These are phyloP conservation scores for Aureobasidium melanogenum DNA, from an alignment of 2,329 filamentous ascomycete species.

Conservation along the genomic window DNA sequence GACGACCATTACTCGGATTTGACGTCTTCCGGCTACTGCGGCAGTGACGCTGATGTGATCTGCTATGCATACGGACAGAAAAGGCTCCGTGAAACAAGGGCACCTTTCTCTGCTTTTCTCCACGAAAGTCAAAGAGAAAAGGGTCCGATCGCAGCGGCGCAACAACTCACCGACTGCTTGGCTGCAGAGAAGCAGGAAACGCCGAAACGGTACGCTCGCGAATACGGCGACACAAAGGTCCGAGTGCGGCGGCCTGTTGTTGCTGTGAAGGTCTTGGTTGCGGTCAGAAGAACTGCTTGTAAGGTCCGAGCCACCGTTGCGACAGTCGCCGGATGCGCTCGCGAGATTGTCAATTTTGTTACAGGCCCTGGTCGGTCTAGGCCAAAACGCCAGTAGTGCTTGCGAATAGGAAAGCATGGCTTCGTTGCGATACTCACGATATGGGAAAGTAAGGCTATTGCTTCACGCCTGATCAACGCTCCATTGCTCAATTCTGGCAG, in stretches of 20 bases:
- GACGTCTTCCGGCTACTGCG: not conserved
- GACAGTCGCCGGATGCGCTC: conserved; percentile 3
- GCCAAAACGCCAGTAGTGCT: not conserved
- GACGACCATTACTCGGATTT: not conserved
- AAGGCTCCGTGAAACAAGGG: not conserved
- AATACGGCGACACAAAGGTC: conserved; percentile 3
- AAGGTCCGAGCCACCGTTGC: conserved; percentile 3
- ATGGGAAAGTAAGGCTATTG: not conserved
- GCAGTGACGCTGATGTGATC: conserved; percentile 11
- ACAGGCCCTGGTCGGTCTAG: not conserved
- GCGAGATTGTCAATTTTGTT: conserved; percentile 8
- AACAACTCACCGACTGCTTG: not conserved
- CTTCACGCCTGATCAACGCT: not conserved
- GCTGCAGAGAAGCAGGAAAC: not conserved
- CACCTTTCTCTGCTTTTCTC: not conserved
- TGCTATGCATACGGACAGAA: not conserved
- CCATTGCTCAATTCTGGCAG: not conserved
- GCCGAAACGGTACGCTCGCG: not conserved
- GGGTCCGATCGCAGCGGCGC: not conserved
- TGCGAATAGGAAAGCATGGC: not conserved
- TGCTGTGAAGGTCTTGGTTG: not conserved
- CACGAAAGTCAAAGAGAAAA: not conserved
- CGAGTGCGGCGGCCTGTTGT: not conserved
- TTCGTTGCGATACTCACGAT: not conserved
- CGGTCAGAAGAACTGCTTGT: not conserved